Evolutionary conservation across 257 asterid genomes (phyloP).

Genomic region (Ehretia macrophylla): DNA sequence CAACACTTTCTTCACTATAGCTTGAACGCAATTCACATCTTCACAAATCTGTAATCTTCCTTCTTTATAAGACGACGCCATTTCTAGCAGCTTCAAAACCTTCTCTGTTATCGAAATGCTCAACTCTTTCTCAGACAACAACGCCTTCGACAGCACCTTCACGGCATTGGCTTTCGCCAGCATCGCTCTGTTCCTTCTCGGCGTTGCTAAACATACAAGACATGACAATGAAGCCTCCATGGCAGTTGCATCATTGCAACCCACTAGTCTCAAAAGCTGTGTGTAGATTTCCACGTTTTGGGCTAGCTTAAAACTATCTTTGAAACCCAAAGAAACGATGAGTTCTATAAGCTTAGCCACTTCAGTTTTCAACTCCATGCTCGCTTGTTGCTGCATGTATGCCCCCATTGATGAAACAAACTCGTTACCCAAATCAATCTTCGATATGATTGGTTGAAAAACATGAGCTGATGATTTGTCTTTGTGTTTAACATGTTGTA

Average conservation of each 20-base stretch:
- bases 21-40: slow-evolving; percentile 36
- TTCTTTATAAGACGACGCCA: slow-evolving; percentile 52
- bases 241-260: slow-evolving; percentile 24
- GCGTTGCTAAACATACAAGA: slow-evolving; percentile 32
- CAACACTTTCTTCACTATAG: slow-evolving; percentile 51
- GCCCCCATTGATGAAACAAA: slow-evolving; percentile 18
- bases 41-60: slow-evolving; percentile 57
- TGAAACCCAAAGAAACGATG: slow-evolving; percentile 14
- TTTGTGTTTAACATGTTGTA: slow-evolving; percentile 5
- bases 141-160: slow-evolving; percentile 27
- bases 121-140: slow-evolving; percentile 43
- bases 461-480: background rate
- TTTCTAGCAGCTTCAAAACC: slow-evolving; percentile 47
- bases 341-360: slow-evolving; percentile 36
- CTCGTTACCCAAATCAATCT: slow-evolving; percentile 14
- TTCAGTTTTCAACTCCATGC: slow-evolving; percentile 30
- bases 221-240: slow-evolving; percentile 40
- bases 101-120: slow-evolving; percentile 37
- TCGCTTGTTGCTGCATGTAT: slow-evolving; percentile 30
- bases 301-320: slow-evolving; percentile 16
- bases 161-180: slow-evolving; percentile 56
- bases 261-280: slow-evolving; percentile 36
- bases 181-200: slow-evolving; percentile 31
- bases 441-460: slow-evolving; percentile 1
- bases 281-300: slow-evolving; percentile 43